Evolutionary conservation across 2,329 filamentous ascomycete genomes (phyloP), one percentile per base, ranked within the genome.

Genomic region (Trichoderma aggressivum): DNA sequence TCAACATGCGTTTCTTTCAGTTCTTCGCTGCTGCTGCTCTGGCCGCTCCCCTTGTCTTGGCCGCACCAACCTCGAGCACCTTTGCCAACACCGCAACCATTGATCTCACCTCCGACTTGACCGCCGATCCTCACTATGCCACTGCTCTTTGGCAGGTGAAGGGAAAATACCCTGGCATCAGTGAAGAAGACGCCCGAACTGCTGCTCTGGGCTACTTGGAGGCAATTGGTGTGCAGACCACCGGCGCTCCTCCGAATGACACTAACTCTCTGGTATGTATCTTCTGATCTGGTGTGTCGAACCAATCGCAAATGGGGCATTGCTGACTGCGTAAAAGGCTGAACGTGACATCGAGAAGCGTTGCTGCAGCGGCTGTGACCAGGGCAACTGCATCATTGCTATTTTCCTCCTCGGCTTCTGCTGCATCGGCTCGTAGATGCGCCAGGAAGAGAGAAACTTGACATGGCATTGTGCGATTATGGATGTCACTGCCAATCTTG

Each of bases 161-260:
- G 3, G 62, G 26, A 4, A 50, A 32, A n/a, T 64, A 53, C 21
- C 62, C 62, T 14, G 26, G 26, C 18, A 50, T 64, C 14, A 12
- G 26, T n/a, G 28, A 64, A 1, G 62, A 24, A 6, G 62, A 64
- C 32, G 62, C 62, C 16, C 28, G 21, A 2, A 64, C 28, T 24
- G 62, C 62, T 18, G 62, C 62, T 34, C 28, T 32, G n/a, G 62
- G 62, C 28, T 64, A 64, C 14, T 34, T 64, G n/a, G 62, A 64
- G 4, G 62, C 62, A 28, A 53, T 64, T 64, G 39, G 47, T 16
- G 43, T 64, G 11, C 62, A 64, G 7, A 21, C 8, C 5, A 12
- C 34, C 8, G 59, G 34, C 26, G 36, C 24, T 6, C 18, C 39
- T 14, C 47, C 47, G 7, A 28, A 36, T 1, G 18, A 1, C 16